These are phyloP conservation scores for Gyromitra esculenta DNA, from an alignment of 2,329 filamentous ascomycete species.

Conservation along the genomic window DNA sequence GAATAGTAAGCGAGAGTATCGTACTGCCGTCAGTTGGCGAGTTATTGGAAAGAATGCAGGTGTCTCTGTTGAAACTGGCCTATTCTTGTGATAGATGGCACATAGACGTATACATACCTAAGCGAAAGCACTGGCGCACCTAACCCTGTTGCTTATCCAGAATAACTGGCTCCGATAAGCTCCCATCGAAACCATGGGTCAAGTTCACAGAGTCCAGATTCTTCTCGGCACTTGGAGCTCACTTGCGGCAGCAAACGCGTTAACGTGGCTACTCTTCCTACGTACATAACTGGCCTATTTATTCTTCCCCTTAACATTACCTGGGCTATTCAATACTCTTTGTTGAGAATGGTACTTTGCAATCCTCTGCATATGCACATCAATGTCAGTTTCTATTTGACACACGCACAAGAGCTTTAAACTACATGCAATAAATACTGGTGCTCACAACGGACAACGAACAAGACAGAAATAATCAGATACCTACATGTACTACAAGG, in stretches of 20 bases:
- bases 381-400: constrained; percentile 11
- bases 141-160: constrained; percentile 8
- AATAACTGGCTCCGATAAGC: background rate
- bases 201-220: background rate
- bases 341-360: background rate
- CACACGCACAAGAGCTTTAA: background rate
- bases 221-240: background rate
- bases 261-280: background rate
- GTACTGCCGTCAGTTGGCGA: constrained; percentile 22
- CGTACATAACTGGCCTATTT: background rate
- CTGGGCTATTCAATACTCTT: no score
- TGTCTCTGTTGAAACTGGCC: constrained; percentile 4
- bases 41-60: constrained; percentile 4
- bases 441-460: background rate
- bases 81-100: background rate
- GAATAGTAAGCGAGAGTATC: constrained; percentile 5
- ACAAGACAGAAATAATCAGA: background rate
- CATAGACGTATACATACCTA: constrained; percentile 28
- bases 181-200: background rate
- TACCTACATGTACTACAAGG: background rate
- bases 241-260: constrained; percentile 3
- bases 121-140: constrained; percentile 1
- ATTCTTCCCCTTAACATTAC: background rate
- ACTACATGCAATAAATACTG: background rate
- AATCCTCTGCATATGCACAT: background rate